Conservation (phyloP, 345 rosid genomes). For the Acer saccharum region DNA sequence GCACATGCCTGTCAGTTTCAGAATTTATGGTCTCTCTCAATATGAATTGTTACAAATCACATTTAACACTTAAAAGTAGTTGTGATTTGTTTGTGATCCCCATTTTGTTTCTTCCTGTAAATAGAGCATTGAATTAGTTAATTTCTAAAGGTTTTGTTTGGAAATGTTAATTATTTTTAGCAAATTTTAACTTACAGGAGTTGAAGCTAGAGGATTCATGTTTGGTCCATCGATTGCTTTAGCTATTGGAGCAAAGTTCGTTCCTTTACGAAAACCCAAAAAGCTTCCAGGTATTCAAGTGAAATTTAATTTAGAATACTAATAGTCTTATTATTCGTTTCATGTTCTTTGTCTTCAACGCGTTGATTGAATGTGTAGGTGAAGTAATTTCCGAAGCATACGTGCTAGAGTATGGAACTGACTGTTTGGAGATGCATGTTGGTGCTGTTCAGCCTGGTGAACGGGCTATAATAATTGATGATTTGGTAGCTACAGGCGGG, state of each 20-base stretch:
- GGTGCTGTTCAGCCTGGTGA: slow-evolving; percentile 75
- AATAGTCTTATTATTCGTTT: neutral
- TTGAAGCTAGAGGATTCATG: slow-evolving; percentile 94
- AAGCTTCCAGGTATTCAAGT: slow-evolving; percentile 67
- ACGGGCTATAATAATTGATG: slow-evolving; percentile 74
- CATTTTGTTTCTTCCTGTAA: neutral
- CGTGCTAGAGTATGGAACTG: slow-evolving; percentile 86
- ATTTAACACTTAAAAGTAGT: neutral
- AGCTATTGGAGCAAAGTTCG: slow-evolving; percentile 92
- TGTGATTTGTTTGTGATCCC: neutral
- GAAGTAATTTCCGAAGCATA: slow-evolving; percentile 73
- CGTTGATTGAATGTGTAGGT: slow-evolving; percentile 35
- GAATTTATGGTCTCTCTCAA: neutral
- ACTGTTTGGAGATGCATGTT: slow-evolving; percentile 82
- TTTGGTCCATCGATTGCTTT: slow-evolving; percentile 90
- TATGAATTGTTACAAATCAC: neutral
- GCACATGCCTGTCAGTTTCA: slow-evolving; percentile 9
- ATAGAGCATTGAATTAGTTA: neutral
- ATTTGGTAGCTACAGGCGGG: slow-evolving; percentile 94
- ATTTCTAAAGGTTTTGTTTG: neutral
- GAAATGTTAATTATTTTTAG: neutral
- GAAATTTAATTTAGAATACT: neutral
- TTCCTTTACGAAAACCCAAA: slow-evolving; percentile 81
- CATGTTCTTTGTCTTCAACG: neutral
- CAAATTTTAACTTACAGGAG: slow-evolving; percentile 41